phyloP scores from a whole-genome alignment of 2,329 filamentous ascomycete genomes.

The Paramyrothecium sp. region DNA sequence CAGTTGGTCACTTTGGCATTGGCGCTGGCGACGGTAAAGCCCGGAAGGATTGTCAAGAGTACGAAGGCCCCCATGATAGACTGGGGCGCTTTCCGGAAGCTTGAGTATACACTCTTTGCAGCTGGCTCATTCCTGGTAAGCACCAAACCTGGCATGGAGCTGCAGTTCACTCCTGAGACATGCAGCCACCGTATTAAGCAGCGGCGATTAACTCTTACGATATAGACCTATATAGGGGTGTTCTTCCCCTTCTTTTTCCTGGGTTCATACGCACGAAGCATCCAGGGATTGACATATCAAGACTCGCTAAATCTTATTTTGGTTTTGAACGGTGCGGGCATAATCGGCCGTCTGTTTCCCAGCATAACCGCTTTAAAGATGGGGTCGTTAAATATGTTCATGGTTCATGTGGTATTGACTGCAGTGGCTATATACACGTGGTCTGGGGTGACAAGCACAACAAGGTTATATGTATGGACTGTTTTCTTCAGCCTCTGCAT shows the following conservation, averaged over 20 bases:
- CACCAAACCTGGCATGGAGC: background rate
- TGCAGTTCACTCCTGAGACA: background rate
- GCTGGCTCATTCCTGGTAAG: slow-evolving; percentile 38
- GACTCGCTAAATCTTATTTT: slow-evolving; percentile 60
- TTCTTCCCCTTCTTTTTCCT: slow-evolving; percentile 53
- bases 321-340: slow-evolving; percentile 63
- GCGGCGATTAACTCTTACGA: background rate
- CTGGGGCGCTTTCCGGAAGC: slow-evolving; percentile 50
- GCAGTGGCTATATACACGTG: slow-evolving; percentile 26
- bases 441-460: slow-evolving; percentile 20
- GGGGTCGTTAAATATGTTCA: slow-evolving; percentile 47
- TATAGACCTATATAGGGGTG: slow-evolving; percentile 40
- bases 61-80: slow-evolving; percentile 49
- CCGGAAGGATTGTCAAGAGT: slow-evolving; percentile 34
- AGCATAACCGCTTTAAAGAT: slow-evolving; percentile 57
- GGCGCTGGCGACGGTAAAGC: too few species aligned
- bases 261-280: slow-evolving; percentile 23
- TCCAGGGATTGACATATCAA: slow-evolving; percentile 40
- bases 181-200: background rate
- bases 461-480: slow-evolving; percentile 26
- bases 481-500: slow-evolving; percentile 26
- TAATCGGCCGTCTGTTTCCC: too few species aligned
- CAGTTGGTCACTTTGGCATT: background rate
- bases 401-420: slow-evolving; percentile 24
- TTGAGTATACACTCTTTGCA: slow-evolving; percentile 47